These are phyloP conservation scores for Zymoseptoria ardabiliae DNA, from an alignment of 2,329 filamentous ascomycete species.

Conservation along the genomic window DNA sequence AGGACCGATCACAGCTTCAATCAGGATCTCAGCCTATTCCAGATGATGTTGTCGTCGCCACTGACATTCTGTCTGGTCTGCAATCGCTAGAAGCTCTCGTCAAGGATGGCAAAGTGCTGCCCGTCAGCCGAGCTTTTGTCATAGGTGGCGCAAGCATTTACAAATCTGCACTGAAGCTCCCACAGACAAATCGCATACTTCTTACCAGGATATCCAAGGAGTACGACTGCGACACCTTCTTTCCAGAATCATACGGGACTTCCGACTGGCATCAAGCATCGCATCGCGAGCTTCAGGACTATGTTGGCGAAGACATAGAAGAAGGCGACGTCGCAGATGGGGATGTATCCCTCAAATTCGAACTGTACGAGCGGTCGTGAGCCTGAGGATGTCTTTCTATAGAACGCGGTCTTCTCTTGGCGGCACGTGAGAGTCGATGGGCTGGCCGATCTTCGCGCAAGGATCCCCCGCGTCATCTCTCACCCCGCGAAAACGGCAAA, in stretches of 20 bases:
- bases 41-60: conserved; percentile 49
- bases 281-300: conserved; percentile 51
- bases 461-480: neutral
- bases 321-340: conserved; percentile 44
- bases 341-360: conserved; percentile 25
- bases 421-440: neutral
- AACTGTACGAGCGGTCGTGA: conserved; percentile 23
- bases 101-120: conserved; percentile 16
- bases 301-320: conserved; percentile 58
- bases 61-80: conserved; percentile 24
- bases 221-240: conserved; percentile 71
- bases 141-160: conserved; percentile 92
- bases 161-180: conserved; percentile 55
- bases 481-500: neutral
- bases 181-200: conserved; percentile 55
- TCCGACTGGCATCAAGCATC: conserved; percentile 48
- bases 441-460: neutral
- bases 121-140: conserved; percentile 61
- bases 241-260: conserved; percentile 51
- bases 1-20: conserved; percentile 15
- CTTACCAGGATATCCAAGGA: conserved; percentile 62
- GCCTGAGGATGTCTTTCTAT: neutral
- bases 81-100: conserved; percentile 27
- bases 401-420: neutral
- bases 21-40: conserved; percentile 17